Evolutionary conservation across 495 filamentous ascomycete genomes (phyloP), one percentile per base, ranked within the genome.

Genomic region (Hamigera avellanea): DNA sequence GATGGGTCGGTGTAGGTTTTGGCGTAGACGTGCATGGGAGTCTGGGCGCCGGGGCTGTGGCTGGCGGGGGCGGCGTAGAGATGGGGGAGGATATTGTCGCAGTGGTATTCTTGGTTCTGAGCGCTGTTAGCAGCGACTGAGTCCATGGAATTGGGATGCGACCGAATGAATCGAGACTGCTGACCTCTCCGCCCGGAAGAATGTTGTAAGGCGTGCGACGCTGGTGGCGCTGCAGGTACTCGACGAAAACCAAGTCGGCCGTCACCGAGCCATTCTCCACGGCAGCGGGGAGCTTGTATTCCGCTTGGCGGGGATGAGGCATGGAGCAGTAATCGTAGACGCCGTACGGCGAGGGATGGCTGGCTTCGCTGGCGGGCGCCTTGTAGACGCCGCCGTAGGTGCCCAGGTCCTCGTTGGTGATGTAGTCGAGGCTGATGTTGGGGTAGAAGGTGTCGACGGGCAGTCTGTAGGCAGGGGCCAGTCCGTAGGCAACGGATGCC

Each of bases 181-280:
- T 10, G 32, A 63, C 61, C 48, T 65, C 61, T 16, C 61, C 61
- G 0, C 59, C 61, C 0, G 61, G 57, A 6, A 65, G 47, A 19
- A 61, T 58, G 16, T 66, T 66, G 33, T 66, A 66, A 0, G 62
- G 62, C 0, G 60, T 49, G 6, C 62, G 53, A 9, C 62, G 44
- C 35, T 66, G 60, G 33, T 66, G 62, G 7, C 62, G 59, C 33
- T 66, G 62, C 8, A 66, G 37, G 30, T 66, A 66, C 33, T 63
- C 57, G 1, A 66, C 42, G 21, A 64, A 61, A 7, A 64, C 51
- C 17, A 66, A 39, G 15, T 50, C 49, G 9, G 48, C 62, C 13
- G 49, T 38, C 6, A 55, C 45, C 4, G 52, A 45, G 1, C 49
- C 43, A 6, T 59, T 54, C 4, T 43, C 36, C 9, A 64, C 41